These are phyloP conservation scores for Cyclotella choctawhatcheeana DNA, from an alignment of 108 stramenopile genomes.

Conservation along the genomic window DNA sequence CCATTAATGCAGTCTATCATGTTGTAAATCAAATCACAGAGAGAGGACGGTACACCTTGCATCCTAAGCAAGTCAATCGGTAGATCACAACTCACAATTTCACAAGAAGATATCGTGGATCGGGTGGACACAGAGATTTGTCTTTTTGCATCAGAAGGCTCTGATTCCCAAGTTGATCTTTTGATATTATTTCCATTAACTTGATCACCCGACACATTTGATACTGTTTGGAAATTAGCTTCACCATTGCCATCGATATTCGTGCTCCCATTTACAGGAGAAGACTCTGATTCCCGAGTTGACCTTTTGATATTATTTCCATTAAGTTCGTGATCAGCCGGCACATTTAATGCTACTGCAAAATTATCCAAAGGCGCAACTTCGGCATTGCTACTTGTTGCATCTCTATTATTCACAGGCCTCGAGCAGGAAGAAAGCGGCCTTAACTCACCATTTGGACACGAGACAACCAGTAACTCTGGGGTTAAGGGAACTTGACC, in stretches of 20 bases:
- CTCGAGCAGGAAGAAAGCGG: neutral
- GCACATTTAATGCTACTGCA: neutral
- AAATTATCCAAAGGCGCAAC: neutral
- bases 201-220: too few relatives aligned
- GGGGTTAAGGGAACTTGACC: neutral
- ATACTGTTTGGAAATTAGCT: too few relatives aligned
- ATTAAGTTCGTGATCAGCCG: neutral
- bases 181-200: too few relatives aligned
- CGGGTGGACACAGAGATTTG: neutral
- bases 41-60: neutral
- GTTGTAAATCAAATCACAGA: conserved; percentile 16
- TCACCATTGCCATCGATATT: neutral
- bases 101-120: neutral
- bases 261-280: neutral
- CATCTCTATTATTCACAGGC: neutral
- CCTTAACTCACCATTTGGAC: neutral
- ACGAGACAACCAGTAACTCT: conserved; percentile 3
- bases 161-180: too few relatives aligned
- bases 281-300: too few relatives aligned
- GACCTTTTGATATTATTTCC: too few relatives aligned
- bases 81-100: neutral
- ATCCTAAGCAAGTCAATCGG: neutral
- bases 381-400: neutral
- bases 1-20: conserved; percentile 23
- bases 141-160: neutral